Evolutionary conservation across 768 basidiomycete genomes (phyloP), one percentile per base, ranked within the genome.

Genomic region (Scleroderma bovista): DNA sequence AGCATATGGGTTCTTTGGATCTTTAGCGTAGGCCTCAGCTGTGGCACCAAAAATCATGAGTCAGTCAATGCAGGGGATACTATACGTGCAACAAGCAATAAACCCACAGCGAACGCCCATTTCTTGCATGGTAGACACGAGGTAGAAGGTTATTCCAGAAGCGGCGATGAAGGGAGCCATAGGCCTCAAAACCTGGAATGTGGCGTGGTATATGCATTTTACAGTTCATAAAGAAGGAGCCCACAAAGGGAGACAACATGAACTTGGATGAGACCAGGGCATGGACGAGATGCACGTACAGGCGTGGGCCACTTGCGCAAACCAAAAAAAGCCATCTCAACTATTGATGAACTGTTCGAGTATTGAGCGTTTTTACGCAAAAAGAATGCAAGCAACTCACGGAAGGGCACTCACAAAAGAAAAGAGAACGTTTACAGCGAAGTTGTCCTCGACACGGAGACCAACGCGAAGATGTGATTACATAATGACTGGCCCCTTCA

Each of bases 1-100:
- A 10, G 84, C 85, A 68, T 89, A 88, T 33, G 88, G 89, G 76
- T 92, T 92, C 63, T 81, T 81, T 31, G 88, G 80, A 65, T 91
- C 86, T 58, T 81, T 83, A 57, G 80, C 79, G 65, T 78, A 89
- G 61, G 75, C 67, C 54, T 78, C 77, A 51, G 86, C 88, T 88
- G 52, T 22, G 51, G 36, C 45, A 34, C 37, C 29, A 19, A 62
- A 7, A 29, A 29, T 29, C 26, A 9, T 29, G 26, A 9, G 26
- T 29, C 26, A 29, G 26, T 29, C 26, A 5, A 29, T 29, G 26
- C 26, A 5, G 26, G 26, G 26, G 26, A n/a, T n/a, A n/a, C n/a
- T 29, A 29, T 5, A 43, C 23, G 33, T 12, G 31, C 7, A 24
- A 33, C 26, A 12, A 43, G 12, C 2, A 29, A 16, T 24, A 33